A percentile compares a stretch with the other conserved stretches of the same genome.
Evolutionary conservation across 1,284 basidiomycete genomes (phyloP).

Genomic region (Vanrija sp.): DNA sequence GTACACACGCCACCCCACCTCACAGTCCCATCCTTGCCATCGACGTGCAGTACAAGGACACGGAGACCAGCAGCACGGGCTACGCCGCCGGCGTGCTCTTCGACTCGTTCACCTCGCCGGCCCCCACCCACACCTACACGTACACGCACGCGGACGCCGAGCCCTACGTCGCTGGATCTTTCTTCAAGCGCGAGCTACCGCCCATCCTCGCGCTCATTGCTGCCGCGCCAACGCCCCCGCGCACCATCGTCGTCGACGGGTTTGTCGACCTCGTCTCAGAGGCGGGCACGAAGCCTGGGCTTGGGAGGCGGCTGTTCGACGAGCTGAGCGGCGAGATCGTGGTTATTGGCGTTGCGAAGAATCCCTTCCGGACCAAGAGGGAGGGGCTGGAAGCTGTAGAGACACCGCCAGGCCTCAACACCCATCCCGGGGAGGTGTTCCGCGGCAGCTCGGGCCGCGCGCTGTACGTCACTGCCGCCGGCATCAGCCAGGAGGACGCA

Average conservation of each 20-base stretch:
- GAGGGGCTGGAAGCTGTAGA: background rate
- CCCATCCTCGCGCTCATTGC: background rate
- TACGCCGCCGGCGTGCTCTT: slow-evolving; percentile 2
- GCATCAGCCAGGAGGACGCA: background rate
- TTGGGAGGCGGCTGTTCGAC: slow-evolving; percentile 1
- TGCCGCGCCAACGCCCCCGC: background rate
- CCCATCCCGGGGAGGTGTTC: background rate
- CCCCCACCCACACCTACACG: background rate
- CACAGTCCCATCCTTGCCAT: slow-evolving; percentile 21
- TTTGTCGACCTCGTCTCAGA: slow-evolving; percentile 3
- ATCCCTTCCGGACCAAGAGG: background rate
- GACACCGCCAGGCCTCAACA: background rate
- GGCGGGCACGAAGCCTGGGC: background rate
- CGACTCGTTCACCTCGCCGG: background rate
- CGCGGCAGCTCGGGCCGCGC: background rate
- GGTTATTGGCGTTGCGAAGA: slow-evolving; percentile 4
- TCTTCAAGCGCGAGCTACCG: slow-evolving; percentile 6
- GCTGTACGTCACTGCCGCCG: slow-evolving; percentile 2
- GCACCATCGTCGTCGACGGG: background rate
- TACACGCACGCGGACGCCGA: background rate
- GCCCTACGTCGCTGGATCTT: background rate
- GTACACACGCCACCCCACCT: slow-evolving; percentile 55
- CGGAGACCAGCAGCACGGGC: background rate
- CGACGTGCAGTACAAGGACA: background rate
- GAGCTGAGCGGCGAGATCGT: background rate